These are phyloP conservation scores for Aureobasidium musti DNA, from an alignment of 2,329 filamentous ascomycete genomes.

Conservation along the genomic window DNA sequence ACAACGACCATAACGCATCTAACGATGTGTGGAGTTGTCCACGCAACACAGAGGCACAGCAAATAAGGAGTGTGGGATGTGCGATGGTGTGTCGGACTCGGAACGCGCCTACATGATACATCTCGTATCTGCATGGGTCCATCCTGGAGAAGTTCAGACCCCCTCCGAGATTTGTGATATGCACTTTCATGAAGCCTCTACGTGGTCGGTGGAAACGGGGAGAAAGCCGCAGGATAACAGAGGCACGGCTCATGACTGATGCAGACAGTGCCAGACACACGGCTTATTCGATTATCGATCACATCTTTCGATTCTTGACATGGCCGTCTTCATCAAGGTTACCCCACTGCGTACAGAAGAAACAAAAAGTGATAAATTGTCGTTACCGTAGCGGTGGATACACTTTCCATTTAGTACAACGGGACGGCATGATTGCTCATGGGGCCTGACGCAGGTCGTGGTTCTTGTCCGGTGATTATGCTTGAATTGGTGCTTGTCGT, in stretches of 20 bases:
- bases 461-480: neutral
- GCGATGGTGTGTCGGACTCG: slow-evolving; percentile 16
- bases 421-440: slow-evolving; percentile 6
- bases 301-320: neutral
- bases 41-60: slow-evolving; percentile 6
- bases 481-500: slow-evolving; percentile 8
- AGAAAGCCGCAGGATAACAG: neutral
- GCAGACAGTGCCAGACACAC: neutral
- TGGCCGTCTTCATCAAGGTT: neutral
- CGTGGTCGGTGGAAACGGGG: slow-evolving; percentile 8
- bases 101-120: slow-evolving; percentile 20
- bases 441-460: neutral
- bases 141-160: neutral
- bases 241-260: slow-evolving; percentile 10
- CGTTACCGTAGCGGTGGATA: slow-evolving; percentile 24
- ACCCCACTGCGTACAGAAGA: slow-evolving; percentile 8
- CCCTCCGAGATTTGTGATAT: slow-evolving; percentile 1
- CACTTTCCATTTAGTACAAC: slow-evolving; percentile 1
- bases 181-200: neutral
- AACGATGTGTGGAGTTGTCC: slow-evolving; percentile 15
- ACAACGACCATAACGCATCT: slow-evolving; percentile 2
- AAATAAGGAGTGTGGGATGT: neutral
- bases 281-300: neutral
- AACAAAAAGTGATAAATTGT: slow-evolving; percentile 24
- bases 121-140: slow-evolving; percentile 18